A percentile compares a stretch with the other conserved stretches of the same genome.
Conservation (phyloP, 495 filamentous ascomycete species). For the Penicillium antarcticum region DNA sequence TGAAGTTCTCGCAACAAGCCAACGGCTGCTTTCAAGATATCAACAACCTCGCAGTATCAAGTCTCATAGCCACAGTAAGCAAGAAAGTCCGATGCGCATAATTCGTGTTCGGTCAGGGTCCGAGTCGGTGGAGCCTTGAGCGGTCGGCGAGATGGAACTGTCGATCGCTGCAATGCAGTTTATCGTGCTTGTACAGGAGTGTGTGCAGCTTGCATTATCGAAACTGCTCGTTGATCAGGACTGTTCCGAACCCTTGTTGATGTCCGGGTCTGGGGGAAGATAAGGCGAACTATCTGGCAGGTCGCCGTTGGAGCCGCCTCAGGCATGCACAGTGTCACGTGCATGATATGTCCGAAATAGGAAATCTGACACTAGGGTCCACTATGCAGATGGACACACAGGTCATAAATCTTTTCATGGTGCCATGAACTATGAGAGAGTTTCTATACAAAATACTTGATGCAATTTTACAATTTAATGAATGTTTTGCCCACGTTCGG, state of each 20-base stretch:
- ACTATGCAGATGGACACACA: no score
- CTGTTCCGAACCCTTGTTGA: neutral
- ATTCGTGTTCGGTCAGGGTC: neutral
- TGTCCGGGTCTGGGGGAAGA: slow-evolving; percentile 12
- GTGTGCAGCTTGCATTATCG: neutral
- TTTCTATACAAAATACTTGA: no score
- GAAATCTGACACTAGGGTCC: no score
- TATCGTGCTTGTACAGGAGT: neutral
- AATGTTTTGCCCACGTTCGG: no score
- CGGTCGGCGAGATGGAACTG: neutral
- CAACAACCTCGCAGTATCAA: neutral
- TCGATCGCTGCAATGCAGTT: neutral
- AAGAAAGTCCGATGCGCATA: neutral
- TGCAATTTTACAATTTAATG: no score
- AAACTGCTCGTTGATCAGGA: neutral
- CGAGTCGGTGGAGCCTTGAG: neutral
- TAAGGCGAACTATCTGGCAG: slow-evolving; percentile 19
- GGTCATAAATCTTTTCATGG: no score
- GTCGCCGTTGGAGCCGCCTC: slow-evolving; percentile 7
- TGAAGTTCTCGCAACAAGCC: neutral
- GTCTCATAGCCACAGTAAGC: neutral
- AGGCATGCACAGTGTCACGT: neutral
- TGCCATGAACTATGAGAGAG: no score
- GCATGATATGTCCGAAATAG: neutral
- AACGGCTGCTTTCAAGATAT: neutral